Evolutionary conservation across 208 protist species (phyloP), one percentile per base, ranked within the genome.

Genomic region (Trypanosomatidae sp.): DNA sequence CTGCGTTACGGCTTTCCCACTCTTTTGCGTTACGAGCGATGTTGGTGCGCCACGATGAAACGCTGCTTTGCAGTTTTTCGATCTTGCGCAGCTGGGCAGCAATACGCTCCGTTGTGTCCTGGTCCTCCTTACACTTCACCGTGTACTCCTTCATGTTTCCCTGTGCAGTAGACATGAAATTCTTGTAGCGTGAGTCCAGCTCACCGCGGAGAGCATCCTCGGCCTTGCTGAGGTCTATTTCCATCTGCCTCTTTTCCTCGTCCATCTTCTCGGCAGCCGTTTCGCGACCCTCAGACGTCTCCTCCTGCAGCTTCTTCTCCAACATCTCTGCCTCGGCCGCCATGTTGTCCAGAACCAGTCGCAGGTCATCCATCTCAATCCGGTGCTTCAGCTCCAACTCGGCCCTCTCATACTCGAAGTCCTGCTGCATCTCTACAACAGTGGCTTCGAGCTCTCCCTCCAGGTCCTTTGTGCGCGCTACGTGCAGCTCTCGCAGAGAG

Each of bases 101-200:
- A 71, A 96, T 98, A 64, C 81, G 83, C 69, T 96, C 88, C 22
- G 94, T 96, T 1, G 90, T 95, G 66, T 99, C 95, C 44, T 91
- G 81, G 76, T 99, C 97, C 62, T 98, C 92, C 68, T 98, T 98
- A 17, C 96, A 97, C 72, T 98, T 93, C 70, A 98, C 95, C 73
- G 95, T 95, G 81, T 98, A 98, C 74, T 98, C 92, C 76, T 98
- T 97, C 93, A 98, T 98, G 66, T 97, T 95, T 30, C 90, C 86
- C 82, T 99, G 95, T 10, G 89, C 92, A 12, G 93, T 94, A 6
- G 80, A 85, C 92, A 95, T 97, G 74, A 96, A 98, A 69, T 95
- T 87, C 79, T 96, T 96, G 85, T 98, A 96, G 15, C 92, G 86
- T 17, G 85, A 68, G 52, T 96, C 91, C 43, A 98, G 80, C 71